Base-by-base conservation (phyloP, 345 rosid genomes). In the Firmiana major region DNA sequence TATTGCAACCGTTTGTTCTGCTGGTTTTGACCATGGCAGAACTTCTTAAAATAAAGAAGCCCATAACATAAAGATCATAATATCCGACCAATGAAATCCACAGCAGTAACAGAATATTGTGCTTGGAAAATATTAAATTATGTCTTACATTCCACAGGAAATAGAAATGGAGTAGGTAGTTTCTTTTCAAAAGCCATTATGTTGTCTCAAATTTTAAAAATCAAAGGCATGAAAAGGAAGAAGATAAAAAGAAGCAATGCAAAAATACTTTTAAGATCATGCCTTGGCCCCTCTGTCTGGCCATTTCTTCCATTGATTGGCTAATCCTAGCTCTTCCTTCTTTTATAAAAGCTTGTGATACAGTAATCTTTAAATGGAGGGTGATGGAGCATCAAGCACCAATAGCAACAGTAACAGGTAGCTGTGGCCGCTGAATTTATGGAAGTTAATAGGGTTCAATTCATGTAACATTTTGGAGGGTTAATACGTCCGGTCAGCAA, bases 331-430 rank as follows among this genome's bases (percentile, higher is more conserved):
- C 51, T 42, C 57, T 10, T 31, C 53, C 28, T 77, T 57, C 40
- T 31, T 51, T 17, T 26, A 53, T 53, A 24, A 69, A 68, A 45
- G 72, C 22, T 53, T 43, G n/a, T 58, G 26, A 43, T 31, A 40
- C 42, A 49, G 17, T n/a, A n/a, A 57, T 54, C 24, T 16, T 26
- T 26, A 38, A 69, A 70, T 60, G 69, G 70, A 72, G 0, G 58
- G 69, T 79, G 80, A 77, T 71, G 68, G 51, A 71, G 70, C 76
- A 65, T 28, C 58, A 55, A 72, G 49, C 68, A 59, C 60, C 58
- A 79, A 63, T 48, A 45, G 46, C 11, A 31, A 31, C 34, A 31
- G 34, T 3, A 31, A 31, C 34, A 31, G 34, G 34, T n/a, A n/a
- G n/a, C n/a, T n/a, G n/a, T n/a, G n/a, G n/a, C n/a, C n/a, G n/a